Base-by-base conservation (phyloP, 352 stramenopile genomes). In the Halophytophthora batemanensis region DNA sequence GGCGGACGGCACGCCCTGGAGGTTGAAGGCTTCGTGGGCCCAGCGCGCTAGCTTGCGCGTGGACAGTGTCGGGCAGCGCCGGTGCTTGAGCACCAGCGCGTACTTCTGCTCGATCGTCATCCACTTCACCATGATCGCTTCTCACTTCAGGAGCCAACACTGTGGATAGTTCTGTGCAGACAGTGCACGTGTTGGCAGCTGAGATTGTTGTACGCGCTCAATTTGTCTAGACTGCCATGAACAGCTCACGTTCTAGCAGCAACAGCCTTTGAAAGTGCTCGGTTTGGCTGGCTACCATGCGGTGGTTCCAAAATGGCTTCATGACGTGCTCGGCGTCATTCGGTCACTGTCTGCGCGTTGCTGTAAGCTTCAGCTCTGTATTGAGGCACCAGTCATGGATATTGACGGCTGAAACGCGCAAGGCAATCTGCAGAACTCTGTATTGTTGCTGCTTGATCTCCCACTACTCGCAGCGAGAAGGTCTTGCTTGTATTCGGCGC, bases 51-150 rank as follows among this genome's bases (percentile, higher is more conserved):
- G 47, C 46, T 69, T 65, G 21, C 51, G 45, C 23, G 50, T 61
- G 6, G 46, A 56, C 12, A 66, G 36, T 19, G 50, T 61, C 17
- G 56, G 56, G 19, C 57, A 59, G 41, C 62, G 46, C 18, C 56
- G 56, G 44, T 69, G 50, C 50, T 69, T 65, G 37, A 63, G 45
- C 37, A 69, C 64, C 18, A 69, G 56, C 56, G 65, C 50, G 41
- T 55, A 65, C 50, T 69, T 69, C 61, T 69, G 56, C 42, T 53
- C 56, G 6, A 69, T 42, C 0, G 61, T 69, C 61, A 69, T 66
- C 61, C 61, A 69, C 10, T 65, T 51, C 50, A 66, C 61, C 61
- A 69, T 69, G 31, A 50, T 68, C 33, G 50, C 39, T 13, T 14
- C n/a, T n/a, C n/a, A n/a, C n/a, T n/a, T n/a, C 29, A 13, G 29